Evolutionary conservation across 2,329 filamentous ascomycete species (phyloP), one percentile per base, ranked within the genome.

Genomic region (Alternaria postmessia): DNA sequence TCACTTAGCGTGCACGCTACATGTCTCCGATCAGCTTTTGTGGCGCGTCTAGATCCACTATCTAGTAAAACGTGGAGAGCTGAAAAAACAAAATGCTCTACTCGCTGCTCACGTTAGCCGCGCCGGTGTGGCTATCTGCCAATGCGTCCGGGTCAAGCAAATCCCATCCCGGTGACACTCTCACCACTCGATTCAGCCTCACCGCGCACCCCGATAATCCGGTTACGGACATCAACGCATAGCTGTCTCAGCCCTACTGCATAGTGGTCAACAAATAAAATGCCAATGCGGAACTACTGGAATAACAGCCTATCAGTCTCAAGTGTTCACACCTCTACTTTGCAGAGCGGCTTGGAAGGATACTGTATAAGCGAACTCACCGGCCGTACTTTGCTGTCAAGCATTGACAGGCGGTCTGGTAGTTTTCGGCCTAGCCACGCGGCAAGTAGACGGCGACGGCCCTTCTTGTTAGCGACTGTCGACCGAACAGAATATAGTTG

Each of bases 51-150:
- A 48, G 46, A 48, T 36, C 46, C 46, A 36, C 46, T 36, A 18
- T 20, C 18, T 48, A 48, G 46, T 14, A 24, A 43, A 53, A 28
- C 51, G 51, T 53, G 51, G 51, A 53, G 51, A 53, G 51, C 51
- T 53, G 51, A 43, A 53, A 53, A 42, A 30, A 30, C 6, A 32
- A 34, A 30, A 53, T 30, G 28, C 28, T 30, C 28, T 30, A 30
- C 28, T 30, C 9, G 28, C 28, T 30, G 28, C 28, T 30, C 8
- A 30, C 28, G 28, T 30, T 30, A 12, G 28, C 28, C 28, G 28
- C 22, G 49, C 49, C 14, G 18, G 49, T 24, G 51, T 18, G 51
- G 26, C 51, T 43, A 42, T 30, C 9, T 11, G 28, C 28, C 42
- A 34, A 8, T n/a, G 14, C 6, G 38, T 43, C 36, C 14, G 49